Conservation (phyloP, 257 asterid species). For the Agastache rugosa region DNA sequence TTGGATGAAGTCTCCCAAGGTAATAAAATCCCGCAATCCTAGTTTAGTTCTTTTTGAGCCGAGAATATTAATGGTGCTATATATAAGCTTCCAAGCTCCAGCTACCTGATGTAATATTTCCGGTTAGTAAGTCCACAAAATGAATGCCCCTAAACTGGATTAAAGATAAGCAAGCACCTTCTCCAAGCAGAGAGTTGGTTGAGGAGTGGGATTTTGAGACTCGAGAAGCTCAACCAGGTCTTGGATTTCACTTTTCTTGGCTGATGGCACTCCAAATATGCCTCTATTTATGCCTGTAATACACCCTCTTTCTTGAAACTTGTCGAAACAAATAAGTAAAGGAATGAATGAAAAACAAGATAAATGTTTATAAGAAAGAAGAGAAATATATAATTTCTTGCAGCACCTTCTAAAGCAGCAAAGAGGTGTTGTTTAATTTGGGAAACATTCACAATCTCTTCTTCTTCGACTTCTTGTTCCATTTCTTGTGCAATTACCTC, state of each 20-base stretch:
- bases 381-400: background rate
- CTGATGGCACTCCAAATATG: slow-evolving; percentile 76
- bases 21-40: slow-evolving; percentile 86
- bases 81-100: slow-evolving; percentile 90
- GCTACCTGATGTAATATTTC: slow-evolving; percentile 49
- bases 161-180: slow-evolving; percentile 55
- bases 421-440: slow-evolving; percentile 58
- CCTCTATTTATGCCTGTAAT: slow-evolving; percentile 80
- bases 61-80: slow-evolving; percentile 77
- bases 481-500: slow-evolving; percentile 28
- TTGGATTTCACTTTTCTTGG: slow-evolving; percentile 63
- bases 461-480: background rate
- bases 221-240: slow-evolving; percentile 68
- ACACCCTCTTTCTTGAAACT: slow-evolving; percentile 10
- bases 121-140: background rate
- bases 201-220: slow-evolving; percentile 76
- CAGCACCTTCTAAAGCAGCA: slow-evolving; percentile 64
- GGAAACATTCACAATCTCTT: slow-evolving; percentile 25
- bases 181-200: slow-evolving; percentile 67
- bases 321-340: background rate
- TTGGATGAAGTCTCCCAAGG: slow-evolving; percentile 76
- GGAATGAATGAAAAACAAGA: background rate
- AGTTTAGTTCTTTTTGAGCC: slow-evolving; percentile 90
- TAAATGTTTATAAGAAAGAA: background rate
- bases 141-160: background rate